Base-by-base conservation (phyloP, 1,284 basidiomycete genomes). In the Ceratobasidium sp. region DNA sequence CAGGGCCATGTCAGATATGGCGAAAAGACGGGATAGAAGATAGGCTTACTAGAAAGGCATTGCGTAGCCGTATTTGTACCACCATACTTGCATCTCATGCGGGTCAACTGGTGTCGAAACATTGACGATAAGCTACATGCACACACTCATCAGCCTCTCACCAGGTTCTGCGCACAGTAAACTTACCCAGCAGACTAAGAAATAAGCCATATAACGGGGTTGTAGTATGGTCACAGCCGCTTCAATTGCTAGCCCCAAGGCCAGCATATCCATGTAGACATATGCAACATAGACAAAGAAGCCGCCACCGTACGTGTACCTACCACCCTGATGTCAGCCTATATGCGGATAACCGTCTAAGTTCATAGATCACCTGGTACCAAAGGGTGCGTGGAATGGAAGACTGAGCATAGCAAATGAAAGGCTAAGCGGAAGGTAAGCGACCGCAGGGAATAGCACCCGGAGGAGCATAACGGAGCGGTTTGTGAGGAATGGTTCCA, bases 201-300 rank as follows among this genome's bases (percentile, higher is more conserved):
- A 80, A 66, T 69, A 78, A 0, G 77, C 73, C 61, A 77, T 77
- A 59, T 79, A 80, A 17, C 74, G 57, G 17, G 76, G 79, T 25
- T 74, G 74, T 15, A 80, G 74, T 29, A 79, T 37, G 17, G 78
- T 76, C 51, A 80, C 71, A 77, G 75, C 80, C 74, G 78, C 78
- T 69, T 86, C 85, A 11, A 83, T 83, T 0, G 84, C 81, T 32
- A 85, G 78, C 17, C 85, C 79, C 5, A 80, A 77, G 9, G 78
- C 74, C n/a, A 73, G 62, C 79, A 80, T 80, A 40, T 75, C 77
- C 46, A 84, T 79, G 78, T 79, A 84, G n/a, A 83, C 76, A 61
- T 81, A 78, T 71, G 83, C 81, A 80, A 83, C 84, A 83, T 84
- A 86, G 22, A 85, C 78, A 81, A 86, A 85, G 82, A 85, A 86